A percentile compares a stretch with the other conserved stretches of the same genome.
Evolutionary conservation across 169 alveolate genomes (phyloP).

Genomic region (Plasmodium gonderi): DNA sequence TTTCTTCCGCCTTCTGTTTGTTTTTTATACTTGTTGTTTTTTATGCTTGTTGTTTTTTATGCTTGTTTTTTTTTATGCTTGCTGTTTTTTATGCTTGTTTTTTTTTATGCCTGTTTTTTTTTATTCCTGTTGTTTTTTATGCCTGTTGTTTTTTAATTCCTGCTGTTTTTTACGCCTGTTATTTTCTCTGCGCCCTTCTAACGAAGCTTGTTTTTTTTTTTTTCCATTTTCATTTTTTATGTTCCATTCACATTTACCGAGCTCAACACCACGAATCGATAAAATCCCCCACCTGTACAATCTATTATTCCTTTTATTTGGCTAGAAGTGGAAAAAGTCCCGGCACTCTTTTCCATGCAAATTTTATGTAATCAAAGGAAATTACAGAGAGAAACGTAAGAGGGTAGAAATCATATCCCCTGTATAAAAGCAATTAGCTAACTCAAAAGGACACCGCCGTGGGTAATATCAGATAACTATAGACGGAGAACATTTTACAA

Average conservation of each 20-base stretch:
- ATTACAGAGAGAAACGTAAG: background rate
- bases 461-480: background rate
- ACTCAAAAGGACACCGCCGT: background rate
- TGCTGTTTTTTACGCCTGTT: background rate
- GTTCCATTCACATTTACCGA: background rate
- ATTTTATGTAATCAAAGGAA: background rate
- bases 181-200: background rate
- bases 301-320: background rate
- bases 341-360: background rate
- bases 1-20: background rate
- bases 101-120: background rate
- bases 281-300: background rate
- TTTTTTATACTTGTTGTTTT: background rate
- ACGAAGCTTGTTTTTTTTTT: too few species aligned
- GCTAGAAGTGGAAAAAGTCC: background rate
- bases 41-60: background rate
- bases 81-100: background rate
- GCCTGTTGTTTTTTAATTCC: too few species aligned
- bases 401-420: background rate
- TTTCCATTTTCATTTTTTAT: background rate
- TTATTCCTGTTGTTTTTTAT: background rate
- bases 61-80: background rate
- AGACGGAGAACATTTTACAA: background rate
- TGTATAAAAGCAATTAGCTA: too few species aligned
- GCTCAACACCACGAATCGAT: too few species aligned